Evolutionary conservation across 2,329 filamentous ascomycete species (phyloP).

Genomic region (Camillea tinctor): DNA sequence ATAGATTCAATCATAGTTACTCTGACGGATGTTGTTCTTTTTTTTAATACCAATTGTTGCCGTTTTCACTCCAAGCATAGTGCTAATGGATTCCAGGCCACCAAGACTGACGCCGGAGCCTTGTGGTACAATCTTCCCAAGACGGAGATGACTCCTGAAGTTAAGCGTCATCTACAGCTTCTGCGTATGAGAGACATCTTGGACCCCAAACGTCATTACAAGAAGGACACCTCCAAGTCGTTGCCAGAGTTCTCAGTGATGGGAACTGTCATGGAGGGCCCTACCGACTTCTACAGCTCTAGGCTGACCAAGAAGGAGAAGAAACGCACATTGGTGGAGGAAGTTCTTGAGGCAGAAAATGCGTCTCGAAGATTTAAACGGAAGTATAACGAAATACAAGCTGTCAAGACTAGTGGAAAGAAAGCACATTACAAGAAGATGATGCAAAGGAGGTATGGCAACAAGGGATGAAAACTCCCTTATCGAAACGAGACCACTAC

Average conservation of each 20-base stretch:
- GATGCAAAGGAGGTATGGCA: constrained; percentile 42
- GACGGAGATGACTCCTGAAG: constrained; percentile 77
- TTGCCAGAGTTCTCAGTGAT: constrained; percentile 84
- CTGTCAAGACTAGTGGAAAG: constrained; percentile 79
- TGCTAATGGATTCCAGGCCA: constrained; percentile 22
- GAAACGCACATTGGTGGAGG: constrained; percentile 82
- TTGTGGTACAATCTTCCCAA: constrained; percentile 87
- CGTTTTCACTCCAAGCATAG: neutral
- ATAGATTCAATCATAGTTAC: constrained; percentile 68
- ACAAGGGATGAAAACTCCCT: constrained; percentile 23
- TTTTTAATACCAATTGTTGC: constrained; percentile 26
- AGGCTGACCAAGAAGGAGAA: constrained; percentile 84
- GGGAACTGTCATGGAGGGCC: constrained; percentile 83
- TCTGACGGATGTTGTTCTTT: constrained; percentile 51
- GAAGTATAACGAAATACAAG: constrained; percentile 85
- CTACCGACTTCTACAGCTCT: constrained; percentile 81
- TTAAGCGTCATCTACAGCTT: constrained; percentile 87
- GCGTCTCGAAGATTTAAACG: constrained; percentile 72
- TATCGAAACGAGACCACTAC: constrained; percentile 38
- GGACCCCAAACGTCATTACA: constrained; percentile 78
- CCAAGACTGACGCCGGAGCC: constrained; percentile 64
- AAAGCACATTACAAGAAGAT: constrained; percentile 86
- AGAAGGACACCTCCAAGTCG: constrained; percentile 74
- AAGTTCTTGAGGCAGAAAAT: constrained; percentile 69
- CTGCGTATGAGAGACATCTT: constrained; percentile 86